Percentiles rank a stretch among this genome's conserved stretches.
Conservation (phyloP, 176 grass and related monocot species). For the Neostapfia colusana region DNA sequence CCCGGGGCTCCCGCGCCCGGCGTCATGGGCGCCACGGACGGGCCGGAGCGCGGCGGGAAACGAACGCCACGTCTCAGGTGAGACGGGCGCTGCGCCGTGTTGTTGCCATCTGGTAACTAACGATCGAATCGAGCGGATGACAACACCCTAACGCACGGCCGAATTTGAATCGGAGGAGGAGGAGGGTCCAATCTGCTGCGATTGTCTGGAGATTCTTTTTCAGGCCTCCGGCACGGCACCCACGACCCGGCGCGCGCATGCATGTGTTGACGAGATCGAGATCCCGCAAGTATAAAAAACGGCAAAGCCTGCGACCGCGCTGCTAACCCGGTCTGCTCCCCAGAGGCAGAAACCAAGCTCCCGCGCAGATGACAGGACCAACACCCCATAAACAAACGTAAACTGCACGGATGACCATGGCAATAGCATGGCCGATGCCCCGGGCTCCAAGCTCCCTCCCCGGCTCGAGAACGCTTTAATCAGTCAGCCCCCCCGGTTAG, state of each 20-base stretch:
- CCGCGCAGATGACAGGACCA: constrained; percentile 6
- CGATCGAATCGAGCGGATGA: neutral
- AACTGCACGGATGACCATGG: constrained; percentile 3
- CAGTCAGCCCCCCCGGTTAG: neutral
- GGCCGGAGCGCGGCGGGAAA: neutral
- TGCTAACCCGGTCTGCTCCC: constrained; percentile 35
- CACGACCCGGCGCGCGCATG: neutral
- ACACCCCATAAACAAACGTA: constrained; percentile 10
- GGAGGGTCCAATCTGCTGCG: neutral
- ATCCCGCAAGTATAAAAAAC: neutral
- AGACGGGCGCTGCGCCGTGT: neutral
- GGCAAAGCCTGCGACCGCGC: constrained; percentile 37
- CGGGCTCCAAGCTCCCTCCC: neutral
- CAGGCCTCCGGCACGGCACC: constrained; percentile 11
- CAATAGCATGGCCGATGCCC: neutral
- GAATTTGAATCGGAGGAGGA: neutral
- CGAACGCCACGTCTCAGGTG: neutral
- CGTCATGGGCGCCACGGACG: neutral
- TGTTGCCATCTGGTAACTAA: no score
- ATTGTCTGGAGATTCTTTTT: neutral
- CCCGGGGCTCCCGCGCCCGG: neutral
- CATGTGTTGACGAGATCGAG: constrained; percentile 8
- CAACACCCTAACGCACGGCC: neutral
- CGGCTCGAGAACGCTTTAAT: constrained; percentile 27
- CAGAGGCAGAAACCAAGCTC: constrained; percentile 24